Percentiles rank a stretch among this genome's conserved stretches.
Conservation (phyloP, 1,284 basidiomycete species). For the Xerocomus amazonicus region DNA sequence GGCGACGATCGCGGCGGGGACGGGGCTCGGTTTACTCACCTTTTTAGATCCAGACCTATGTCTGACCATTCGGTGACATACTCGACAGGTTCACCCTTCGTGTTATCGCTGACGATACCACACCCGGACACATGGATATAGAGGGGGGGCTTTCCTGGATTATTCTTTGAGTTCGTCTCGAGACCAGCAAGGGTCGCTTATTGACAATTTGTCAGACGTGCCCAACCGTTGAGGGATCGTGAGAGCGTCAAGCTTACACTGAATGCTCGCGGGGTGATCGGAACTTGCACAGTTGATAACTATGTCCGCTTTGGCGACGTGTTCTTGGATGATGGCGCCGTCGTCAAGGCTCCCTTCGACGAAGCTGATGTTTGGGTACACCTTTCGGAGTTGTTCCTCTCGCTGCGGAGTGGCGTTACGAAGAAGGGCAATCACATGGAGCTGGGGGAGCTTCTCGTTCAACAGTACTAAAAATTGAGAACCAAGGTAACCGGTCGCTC, state of each 20-base stretch:
- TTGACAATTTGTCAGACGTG: neutral
- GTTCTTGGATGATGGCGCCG: constrained; percentile 33
- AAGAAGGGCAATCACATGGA: constrained; percentile 35
- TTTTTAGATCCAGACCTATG: constrained; percentile 34
- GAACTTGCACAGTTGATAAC: constrained; percentile 40
- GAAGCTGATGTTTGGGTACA: constrained; percentile 34
- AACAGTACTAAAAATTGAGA: constrained; percentile 37
- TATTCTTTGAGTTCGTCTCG: constrained; percentile 33
- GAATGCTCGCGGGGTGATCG: constrained; percentile 36
- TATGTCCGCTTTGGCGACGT: constrained; percentile 34
- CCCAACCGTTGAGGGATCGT: neutral
- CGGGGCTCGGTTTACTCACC: constrained; percentile 12
- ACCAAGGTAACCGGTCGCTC: constrained; percentile 44
- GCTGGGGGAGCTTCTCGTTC: constrained; percentile 29
- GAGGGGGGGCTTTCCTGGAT: constrained; percentile 37
- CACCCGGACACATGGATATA: constrained; percentile 42
- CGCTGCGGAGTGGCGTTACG: constrained; percentile 33
- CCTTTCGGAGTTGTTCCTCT: constrained; percentile 24
- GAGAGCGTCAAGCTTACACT: constrained; percentile 24
- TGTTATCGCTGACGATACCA: constrained; percentile 39
- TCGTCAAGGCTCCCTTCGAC: constrained; percentile 40
- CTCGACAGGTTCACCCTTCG: constrained; percentile 35
- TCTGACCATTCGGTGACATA: constrained; percentile 35
- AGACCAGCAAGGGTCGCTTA: constrained; percentile 40
- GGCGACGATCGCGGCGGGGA: neutral